A percentile compares a stretch with the other conserved stretches of the same genome.
Evolutionary conservation across 306 rosid genomes (phyloP).

Genomic region (Senna siamea): DNA sequence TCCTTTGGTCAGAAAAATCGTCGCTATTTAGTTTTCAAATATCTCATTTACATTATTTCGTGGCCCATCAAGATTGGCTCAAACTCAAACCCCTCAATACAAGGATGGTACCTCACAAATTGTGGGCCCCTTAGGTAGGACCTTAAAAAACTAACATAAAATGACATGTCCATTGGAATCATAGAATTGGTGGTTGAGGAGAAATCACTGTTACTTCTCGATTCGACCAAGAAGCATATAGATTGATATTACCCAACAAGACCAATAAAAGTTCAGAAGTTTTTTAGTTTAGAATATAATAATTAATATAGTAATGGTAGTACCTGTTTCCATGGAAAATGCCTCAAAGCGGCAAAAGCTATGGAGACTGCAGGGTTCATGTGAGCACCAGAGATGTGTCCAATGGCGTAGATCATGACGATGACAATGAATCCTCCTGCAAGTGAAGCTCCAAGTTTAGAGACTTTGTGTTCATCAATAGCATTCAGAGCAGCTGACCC

Average conservation of each 20-base stretch:
- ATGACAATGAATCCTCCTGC: slow-evolving; percentile 76
- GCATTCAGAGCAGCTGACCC: slow-evolving; percentile 64
- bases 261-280: too few relatives aligned
- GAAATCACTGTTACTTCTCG: neutral
- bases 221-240: neutral
- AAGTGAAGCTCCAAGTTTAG: slow-evolving; percentile 74
- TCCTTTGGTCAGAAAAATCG: neutral
- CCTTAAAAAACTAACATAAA: too few relatives aligned
- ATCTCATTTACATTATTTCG: neutral
- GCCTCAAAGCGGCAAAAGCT: slow-evolving; percentile 63
- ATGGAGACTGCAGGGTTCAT: slow-evolving; percentile 89
- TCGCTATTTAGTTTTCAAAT: neutral
- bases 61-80: neutral
- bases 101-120: neutral
- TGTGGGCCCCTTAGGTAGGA: neutral
- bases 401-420: slow-evolving; percentile 77
- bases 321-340: slow-evolving; percentile 88
- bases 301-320: too few relatives aligned
- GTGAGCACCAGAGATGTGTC: slow-evolving; percentile 92
- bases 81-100: neutral
- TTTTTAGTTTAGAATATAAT: too few relatives aligned
- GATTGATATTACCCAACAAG: too few relatives aligned
- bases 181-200: neutral
- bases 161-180: too few relatives aligned
- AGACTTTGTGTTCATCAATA: slow-evolving; percentile 54